Evolutionary conservation across 2,329 filamentous ascomycete genomes (phyloP).

Genomic region (Chaetomium globosum): DNA sequence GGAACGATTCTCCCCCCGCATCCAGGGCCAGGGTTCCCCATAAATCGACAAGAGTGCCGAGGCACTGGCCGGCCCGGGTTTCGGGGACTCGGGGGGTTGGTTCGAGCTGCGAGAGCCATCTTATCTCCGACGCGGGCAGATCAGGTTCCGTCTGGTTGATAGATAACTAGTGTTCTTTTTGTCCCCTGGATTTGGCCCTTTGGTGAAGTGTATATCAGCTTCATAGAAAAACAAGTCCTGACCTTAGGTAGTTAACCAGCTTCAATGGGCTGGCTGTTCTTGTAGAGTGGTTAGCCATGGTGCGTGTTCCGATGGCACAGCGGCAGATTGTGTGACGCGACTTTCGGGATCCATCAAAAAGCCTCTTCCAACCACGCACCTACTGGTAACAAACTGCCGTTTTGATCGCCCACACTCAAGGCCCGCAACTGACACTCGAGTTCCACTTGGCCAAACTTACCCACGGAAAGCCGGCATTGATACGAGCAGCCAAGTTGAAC

Average conservation of each 20-base stretch:
- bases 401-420: not conserved
- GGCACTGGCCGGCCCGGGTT: constrained; percentile 20
- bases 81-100: not conserved
- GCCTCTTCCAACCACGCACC: constrained; percentile 5
- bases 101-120: not conserved
- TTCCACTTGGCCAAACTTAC: not conserved
- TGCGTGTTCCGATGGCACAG: not conserved
- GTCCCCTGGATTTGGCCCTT: not conserved
- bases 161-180: not conserved
- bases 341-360: not conserved
- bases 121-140: not conserved
- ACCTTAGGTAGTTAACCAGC: not conserved
- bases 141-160: not conserved
- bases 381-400: constrained; percentile 5
- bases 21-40: constrained; percentile 27
- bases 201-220: not conserved
- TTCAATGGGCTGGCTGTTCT: not conserved
- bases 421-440: constrained; percentile 4
- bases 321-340: not conserved
- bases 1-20: constrained; percentile 23
- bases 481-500: not conserved
- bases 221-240: not conserved
- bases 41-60: constrained; percentile 22
- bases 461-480: not conserved
- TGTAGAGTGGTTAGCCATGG: not conserved